phyloP scores from a whole-genome alignment of 2,329 filamentous ascomycete genomes.

The Penicillium frequentans region DNA sequence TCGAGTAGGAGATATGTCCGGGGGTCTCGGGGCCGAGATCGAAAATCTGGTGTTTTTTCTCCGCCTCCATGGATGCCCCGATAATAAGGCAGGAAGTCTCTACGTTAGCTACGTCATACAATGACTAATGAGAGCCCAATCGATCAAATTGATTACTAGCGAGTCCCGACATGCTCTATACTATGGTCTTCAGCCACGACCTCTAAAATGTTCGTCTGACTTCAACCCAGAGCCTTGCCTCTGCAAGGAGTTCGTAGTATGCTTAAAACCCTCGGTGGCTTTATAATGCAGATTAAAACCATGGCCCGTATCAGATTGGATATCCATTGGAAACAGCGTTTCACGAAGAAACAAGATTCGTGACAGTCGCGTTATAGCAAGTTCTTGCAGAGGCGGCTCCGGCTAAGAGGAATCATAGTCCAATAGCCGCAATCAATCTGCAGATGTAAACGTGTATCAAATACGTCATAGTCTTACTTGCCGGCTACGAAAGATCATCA shows the following conservation, averaged over 20 bases:
- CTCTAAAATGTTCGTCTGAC: too few species aligned
- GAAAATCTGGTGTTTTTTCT: constrained; percentile 36
- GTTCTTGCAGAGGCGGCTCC: constrained; percentile 2
- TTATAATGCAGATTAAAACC: constrained; percentile 31
- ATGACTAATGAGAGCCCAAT: not conserved
- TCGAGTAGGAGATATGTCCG: not conserved
- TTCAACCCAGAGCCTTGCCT: not conserved
- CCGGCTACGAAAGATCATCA: too few species aligned
- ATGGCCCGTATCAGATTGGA: constrained; percentile 29
- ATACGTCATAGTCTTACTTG: not conserved
- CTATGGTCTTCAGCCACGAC: not conserved
- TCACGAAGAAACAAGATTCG: constrained; percentile 6
- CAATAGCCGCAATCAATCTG: constrained; percentile 7
- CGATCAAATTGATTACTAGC: not conserved
- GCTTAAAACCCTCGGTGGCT: constrained; percentile 24
- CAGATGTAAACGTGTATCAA: too few species aligned
- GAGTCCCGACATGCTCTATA: not conserved
- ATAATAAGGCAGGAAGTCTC: constrained; percentile 19
- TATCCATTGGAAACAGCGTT: constrained; percentile 14
- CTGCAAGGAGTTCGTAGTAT: constrained; percentile 12
- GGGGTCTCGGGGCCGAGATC: constrained; percentile 17
- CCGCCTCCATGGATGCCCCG: constrained; percentile 17
- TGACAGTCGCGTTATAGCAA: constrained; percentile 9
- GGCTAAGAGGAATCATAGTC: constrained; percentile 2
- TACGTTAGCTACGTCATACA: constrained; percentile 5